Base-by-base conservation (phyloP, 1,284 basidiomycete species). In the Marasmius tenuissimus region DNA sequence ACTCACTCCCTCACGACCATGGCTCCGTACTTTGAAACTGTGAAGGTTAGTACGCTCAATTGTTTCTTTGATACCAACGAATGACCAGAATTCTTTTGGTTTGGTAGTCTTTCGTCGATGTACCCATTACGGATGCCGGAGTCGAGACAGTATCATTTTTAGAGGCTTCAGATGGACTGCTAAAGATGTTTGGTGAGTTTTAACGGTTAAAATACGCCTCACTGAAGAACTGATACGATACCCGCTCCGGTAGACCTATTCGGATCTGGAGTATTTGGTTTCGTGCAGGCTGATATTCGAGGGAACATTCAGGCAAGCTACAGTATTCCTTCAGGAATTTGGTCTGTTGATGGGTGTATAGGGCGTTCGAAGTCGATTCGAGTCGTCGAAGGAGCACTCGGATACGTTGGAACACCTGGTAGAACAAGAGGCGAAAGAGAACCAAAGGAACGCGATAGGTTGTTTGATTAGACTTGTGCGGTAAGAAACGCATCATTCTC, bases 211-310 rank as follows among this genome's bases (percentile, higher is more conserved):
- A 66, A 72, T 67, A 66, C 71, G 38, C 54, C 40, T 55, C 38
- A 38, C 1, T 40, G 16, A 9, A 40, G 22, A 2, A 4, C 20
- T 57, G 39, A 54, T 40, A 59, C n/a, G 53, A 62, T 40, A 63
- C 57, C 22, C 42, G n/a, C n/a, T n/a, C 58, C 33, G 49, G 33
- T 68, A 94, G 96, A 96, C 77, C 81, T 98, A 27, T 84, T 98
- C 53, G 95, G 94, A 50, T 91, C 88, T 72, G 85, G 88, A 0
- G 88, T 97, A 6, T 98, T 98, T 77, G 82, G 84, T 38, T 93
- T 97, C 68, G 93, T 98, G 0, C 94, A 98, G 77, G 85, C 84
- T 63, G 97, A 99, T 76, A 82, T 99, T 70, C 88, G 87, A 68
- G 89, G 86, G 60, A 98, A 99, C 78, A 93, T 99, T 67, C 80